phyloP scores from a whole-genome alignment of 2,329 filamentous ascomycete genomes.

The Xylariaceae sp. region DNA sequence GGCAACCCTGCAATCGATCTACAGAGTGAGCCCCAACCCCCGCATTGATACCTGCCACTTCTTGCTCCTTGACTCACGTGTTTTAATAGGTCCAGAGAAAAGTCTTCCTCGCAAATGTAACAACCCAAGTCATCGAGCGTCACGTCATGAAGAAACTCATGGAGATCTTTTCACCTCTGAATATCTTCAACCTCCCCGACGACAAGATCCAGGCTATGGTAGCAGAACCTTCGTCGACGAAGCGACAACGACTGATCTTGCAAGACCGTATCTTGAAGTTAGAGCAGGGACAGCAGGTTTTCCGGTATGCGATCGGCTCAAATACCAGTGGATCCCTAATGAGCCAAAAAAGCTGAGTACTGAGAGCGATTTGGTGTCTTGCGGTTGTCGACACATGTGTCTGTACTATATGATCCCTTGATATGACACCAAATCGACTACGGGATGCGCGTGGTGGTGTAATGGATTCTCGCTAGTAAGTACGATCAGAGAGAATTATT shows the following conservation, averaged over 20 bases:
- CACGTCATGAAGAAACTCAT: constrained; percentile 8
- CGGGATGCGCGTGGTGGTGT: no score
- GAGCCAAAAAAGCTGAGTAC: no score
- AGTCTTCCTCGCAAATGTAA: constrained; percentile 8
- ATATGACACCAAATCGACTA: no score
- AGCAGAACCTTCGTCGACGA: constrained; percentile 21
- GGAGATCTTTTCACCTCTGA: constrained; percentile 10
- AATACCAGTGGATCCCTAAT: neutral
- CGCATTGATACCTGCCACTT: neutral
- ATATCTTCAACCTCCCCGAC: constrained; percentile 17
- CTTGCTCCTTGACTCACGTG: neutral
- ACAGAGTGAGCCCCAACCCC: constrained; percentile 4
- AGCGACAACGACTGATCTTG: constrained; percentile 21
- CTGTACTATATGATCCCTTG: no score
- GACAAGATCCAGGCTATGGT: constrained; percentile 23
- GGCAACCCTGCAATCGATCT: constrained; percentile 5
- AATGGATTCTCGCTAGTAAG: no score
- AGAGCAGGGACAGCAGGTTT: constrained; percentile 25
- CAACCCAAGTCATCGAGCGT: constrained; percentile 10
- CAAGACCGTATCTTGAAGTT: constrained; percentile 26
- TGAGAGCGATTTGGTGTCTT: no score
- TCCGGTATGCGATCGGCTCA: constrained; percentile 16
- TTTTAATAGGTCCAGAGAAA: constrained; percentile 3
- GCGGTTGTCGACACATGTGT: no score
- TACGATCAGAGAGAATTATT: no score